Evolutionary conservation across 148 eudicot species (phyloP), one percentile per base, ranked within the genome.

Genomic region (Camellia japonica): DNA sequence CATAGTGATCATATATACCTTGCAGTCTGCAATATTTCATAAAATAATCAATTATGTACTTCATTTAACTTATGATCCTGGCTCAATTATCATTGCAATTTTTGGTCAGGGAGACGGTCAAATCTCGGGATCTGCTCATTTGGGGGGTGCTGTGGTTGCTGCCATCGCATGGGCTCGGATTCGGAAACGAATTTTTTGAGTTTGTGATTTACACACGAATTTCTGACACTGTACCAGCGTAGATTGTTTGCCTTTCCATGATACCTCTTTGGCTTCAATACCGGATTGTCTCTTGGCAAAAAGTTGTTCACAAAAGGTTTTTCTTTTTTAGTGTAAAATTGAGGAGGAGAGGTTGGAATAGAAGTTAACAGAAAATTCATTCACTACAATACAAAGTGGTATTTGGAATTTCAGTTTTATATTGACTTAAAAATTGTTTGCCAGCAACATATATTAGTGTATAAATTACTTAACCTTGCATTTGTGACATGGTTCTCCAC

Each of bases 141-240:
- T 93, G 85, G 98, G 98, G 52, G 98, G 98, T 55, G 98, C 94
- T 58, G 80, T 85, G 9, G 93, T 93, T 80, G 95, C 95, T 46
- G 97, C 90, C 23, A 12, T 88, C 47, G 89, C 95, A 51, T 93
- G 93, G 95, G 81, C 85, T 7, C 82, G 76, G 11, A 46, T 83
- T 11, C 87, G 85, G 78, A 86, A 82, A 82, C 79, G 91, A 3
- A 85, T 86, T 23, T 91, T 91, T 81, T 84, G 83, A 82, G 20
- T 20, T 66, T 41, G 0, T 6, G 20, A 13, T 47, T 60, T 76
- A 16, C 8, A 19, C 10, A 64, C 18, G 16, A 64, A 20, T 80
- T 61, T 68, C 58, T 64, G 51, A 43, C 55, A 42, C 38, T 30
- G 38, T 30, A 30, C 49, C 41, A 43, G 55, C 67, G 6, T 42